Base-by-base conservation (phyloP, 179 eudicot species). In the Spergularia azorica region DNA sequence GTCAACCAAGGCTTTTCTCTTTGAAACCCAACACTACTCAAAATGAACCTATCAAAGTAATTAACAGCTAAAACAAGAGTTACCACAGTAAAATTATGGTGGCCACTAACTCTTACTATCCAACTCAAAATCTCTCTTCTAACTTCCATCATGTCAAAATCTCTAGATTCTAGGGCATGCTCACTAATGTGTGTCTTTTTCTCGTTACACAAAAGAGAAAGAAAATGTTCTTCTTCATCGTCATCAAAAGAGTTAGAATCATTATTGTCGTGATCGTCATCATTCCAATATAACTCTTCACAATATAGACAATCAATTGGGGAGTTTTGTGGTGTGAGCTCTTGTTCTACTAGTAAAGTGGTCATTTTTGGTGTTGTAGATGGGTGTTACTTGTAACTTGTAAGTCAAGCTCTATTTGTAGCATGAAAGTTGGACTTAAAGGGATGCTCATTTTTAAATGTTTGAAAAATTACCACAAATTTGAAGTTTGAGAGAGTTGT, bases 1-100 rank as follows among this genome's bases (percentile, higher is more conserved):
- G 67, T 79, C 89, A 90, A 76, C 97, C 97, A 92, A 56, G 92
- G 90, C 84, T 76, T 81, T 52, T 90, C 89, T 64, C 58, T 78
- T 74, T 85, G 90, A 76, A 84, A 81, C 63, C 76, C 74, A 58
- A 79, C 32, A 55, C 88, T 26, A 26, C 32, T 88, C 17, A 83
- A 59, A 4, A 84, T 60, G 73, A 88, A 88, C 76, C 87, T 88
- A 76, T 92, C 93, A 79, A 84, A 92, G 72, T 90, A 89, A 80
- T 82, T 84, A 78, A 89, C 87, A 77, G 86, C 89, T 60, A 90
- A 84, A 73, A 84, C 83, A 64, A 83, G 76, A 14, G 92, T 89
- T 76, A 76, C 36, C 17, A 36, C 71, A 66, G 65, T 65, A 75
- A 89, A 90, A 36, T 87, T 88, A 84, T 84, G 83, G 73, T 79